phyloP scores from a whole-genome alignment of 1,139 yeast species.

The Saccharomycopsis phalli region DNA sequence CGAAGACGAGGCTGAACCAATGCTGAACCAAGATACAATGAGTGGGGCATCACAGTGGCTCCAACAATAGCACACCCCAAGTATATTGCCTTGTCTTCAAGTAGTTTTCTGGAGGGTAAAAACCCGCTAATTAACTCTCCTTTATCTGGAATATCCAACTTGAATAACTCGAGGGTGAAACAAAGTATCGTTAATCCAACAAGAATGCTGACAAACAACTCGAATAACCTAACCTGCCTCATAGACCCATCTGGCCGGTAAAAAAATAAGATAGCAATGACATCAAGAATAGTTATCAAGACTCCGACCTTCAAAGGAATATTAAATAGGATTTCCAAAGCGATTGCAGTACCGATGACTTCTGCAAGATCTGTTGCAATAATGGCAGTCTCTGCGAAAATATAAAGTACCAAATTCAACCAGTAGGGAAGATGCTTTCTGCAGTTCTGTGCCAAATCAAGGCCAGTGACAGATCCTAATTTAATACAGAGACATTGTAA shows the following conservation, averaged over 20 bases:
- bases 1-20: constrained; percentile 82
- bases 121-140: constrained; percentile 59
- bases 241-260: constrained; percentile 78
- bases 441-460: constrained; percentile 83
- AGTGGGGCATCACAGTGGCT: constrained; percentile 98
- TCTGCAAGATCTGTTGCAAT: constrained; percentile 92
- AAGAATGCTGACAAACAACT: constrained; percentile 64
- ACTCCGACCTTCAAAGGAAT: constrained; percentile 79
- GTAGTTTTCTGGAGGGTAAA: constrained; percentile 69
- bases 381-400: constrained; percentile 79
- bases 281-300: constrained; percentile 73
- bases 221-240: constrained; percentile 70
- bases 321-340: constrained; percentile 69
- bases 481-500: constrained; percentile 78
- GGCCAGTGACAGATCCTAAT: constrained; percentile 85
- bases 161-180: constrained; percentile 70
- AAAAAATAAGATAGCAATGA: constrained; percentile 73
- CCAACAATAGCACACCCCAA: constrained; percentile 87
- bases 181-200: constrained; percentile 82
- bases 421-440: constrained; percentile 59
- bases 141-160: constrained; percentile 50
- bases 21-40: constrained; percentile 85
- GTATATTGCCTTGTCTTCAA: constrained; percentile 75
- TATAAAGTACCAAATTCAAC: constrained; percentile 54
- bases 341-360: constrained; percentile 88